phyloP scores from a whole-genome alignment of 1,284 basidiomycete genomes.

The Trametes hirsuta region DNA sequence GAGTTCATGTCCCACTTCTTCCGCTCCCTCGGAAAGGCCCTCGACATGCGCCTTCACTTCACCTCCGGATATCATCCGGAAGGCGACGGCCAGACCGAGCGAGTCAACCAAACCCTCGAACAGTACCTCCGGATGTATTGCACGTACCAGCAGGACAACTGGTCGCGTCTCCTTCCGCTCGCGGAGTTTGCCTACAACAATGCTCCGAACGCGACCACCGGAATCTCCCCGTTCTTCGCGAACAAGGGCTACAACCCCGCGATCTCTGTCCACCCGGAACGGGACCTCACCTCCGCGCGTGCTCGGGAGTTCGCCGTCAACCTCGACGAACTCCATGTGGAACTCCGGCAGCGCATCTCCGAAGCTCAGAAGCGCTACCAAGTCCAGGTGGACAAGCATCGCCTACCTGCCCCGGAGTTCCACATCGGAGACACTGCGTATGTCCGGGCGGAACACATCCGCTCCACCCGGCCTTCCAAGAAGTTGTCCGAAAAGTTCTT shows the following conservation, averaged over 20 bases:
- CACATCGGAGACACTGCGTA: neutral
- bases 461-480: neutral
- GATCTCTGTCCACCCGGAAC: neutral
- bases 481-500: neutral
- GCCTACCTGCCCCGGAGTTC: neutral
- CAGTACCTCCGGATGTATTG: too few relatives aligned
- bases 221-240: too few relatives aligned
- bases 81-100: too few relatives aligned
- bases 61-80: too few relatives aligned
- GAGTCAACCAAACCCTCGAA: too few relatives aligned
- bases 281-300: neutral
- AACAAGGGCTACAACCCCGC: too few relatives aligned
- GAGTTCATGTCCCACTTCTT: too few relatives aligned
- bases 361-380: neutral
- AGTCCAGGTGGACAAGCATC: neutral
- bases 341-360: neutral
- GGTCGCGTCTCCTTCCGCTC: neutral
- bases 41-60: too few relatives aligned
- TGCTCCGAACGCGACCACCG: neutral
- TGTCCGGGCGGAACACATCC: neutral
- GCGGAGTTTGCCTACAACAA: neutral
- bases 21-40: too few relatives aligned
- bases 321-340: neutral
- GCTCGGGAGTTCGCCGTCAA: neutral
- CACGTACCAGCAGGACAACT: neutral